Percentiles rank a stretch among this genome's conserved stretches.
Evolutionary conservation across 2,329 filamentous ascomycete species (phyloP).

Genomic region (Lecanosticta acicola): DNA sequence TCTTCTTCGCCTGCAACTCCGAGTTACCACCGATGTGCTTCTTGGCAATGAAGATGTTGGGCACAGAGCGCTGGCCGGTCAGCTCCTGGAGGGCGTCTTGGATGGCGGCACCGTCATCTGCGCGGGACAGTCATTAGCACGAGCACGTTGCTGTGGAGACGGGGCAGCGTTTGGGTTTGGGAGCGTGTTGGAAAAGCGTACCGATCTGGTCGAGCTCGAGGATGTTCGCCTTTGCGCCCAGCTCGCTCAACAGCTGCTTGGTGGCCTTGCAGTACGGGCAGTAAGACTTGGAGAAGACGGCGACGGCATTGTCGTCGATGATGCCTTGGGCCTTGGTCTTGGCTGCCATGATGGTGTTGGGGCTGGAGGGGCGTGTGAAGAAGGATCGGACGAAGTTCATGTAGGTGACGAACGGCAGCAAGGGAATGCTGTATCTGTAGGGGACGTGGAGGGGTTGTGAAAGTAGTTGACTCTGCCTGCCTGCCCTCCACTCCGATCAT

Average conservation of each 20-base stretch:
- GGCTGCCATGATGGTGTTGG: constrained; percentile 72
- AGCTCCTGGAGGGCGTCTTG: constrained; percentile 78
- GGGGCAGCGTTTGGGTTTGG: too few relatives aligned
- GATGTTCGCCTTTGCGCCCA: constrained; percentile 65
- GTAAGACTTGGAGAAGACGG: constrained; percentile 95
- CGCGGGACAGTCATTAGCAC: not conserved
- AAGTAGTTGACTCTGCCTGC: too few relatives aligned
- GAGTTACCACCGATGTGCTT: constrained; percentile 97
- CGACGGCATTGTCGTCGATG: constrained; percentile 84
- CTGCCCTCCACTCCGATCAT: too few relatives aligned
- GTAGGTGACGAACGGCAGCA: too few relatives aligned
- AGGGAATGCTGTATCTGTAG: too few relatives aligned
- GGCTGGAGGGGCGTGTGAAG: constrained; percentile 53
- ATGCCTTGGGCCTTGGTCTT: constrained; percentile 77
- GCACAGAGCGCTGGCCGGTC: constrained; percentile 79
- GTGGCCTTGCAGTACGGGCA: constrained; percentile 85
- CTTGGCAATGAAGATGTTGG: constrained; percentile 88
- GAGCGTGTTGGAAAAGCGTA: too few relatives aligned
- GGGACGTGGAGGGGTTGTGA: too few relatives aligned
- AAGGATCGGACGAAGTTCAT: constrained; percentile 67
- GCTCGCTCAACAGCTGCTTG: constrained; percentile 66
- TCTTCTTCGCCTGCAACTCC: constrained; percentile 65
- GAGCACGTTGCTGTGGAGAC: too few relatives aligned
- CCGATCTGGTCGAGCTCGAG: constrained; percentile 82
- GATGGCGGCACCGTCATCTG: constrained; percentile 76